These are phyloP conservation scores for Rhodocollybia butyracea DNA, from an alignment of 768 basidiomycete species.

Conservation along the genomic window DNA sequence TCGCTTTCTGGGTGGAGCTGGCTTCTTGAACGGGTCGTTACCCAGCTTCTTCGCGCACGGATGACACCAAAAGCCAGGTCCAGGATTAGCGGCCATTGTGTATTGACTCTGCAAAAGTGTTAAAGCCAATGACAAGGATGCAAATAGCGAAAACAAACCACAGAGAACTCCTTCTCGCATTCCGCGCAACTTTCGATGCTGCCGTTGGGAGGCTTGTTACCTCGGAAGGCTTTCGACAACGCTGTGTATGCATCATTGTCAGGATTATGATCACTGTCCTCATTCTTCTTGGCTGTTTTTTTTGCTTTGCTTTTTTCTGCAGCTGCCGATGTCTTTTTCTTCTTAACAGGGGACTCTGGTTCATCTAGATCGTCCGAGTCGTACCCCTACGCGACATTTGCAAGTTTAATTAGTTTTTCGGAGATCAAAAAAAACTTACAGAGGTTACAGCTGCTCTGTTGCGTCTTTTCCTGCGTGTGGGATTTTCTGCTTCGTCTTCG, in stretches of 20 bases:
- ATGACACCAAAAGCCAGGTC: slow-evolving; percentile 82
- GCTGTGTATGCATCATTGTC: slow-evolving; percentile 65
- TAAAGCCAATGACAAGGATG: background rate
- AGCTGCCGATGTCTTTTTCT: slow-evolving; percentile 53
- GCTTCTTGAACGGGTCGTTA: slow-evolving; percentile 84
- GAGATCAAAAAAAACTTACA: background rate
- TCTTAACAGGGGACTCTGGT: slow-evolving; percentile 39
- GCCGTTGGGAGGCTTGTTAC: slow-evolving; percentile 63
- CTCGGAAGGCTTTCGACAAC: slow-evolving; percentile 49
- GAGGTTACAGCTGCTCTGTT: background rate
- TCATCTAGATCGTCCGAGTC: slow-evolving; percentile 78
- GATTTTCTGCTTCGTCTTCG: slow-evolving; percentile 3
- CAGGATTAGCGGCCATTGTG: slow-evolving; percentile 69
- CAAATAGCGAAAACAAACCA: slow-evolving; percentile 49
- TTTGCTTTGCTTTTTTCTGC: slow-evolving; percentile 39
- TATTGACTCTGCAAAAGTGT: slow-evolving; percentile 69
- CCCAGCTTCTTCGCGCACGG: slow-evolving; percentile 77
- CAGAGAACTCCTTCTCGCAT: slow-evolving; percentile 84
- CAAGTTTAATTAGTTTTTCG: slow-evolving; percentile 5
- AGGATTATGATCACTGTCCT: slow-evolving; percentile 48
- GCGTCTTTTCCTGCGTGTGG: background rate
- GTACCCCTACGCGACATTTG: slow-evolving; percentile 38
- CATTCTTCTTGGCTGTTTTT: slow-evolving; percentile 42
- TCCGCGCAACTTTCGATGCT: slow-evolving; percentile 77
- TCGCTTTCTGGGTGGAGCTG: slow-evolving; percentile 56